phyloP scores from a whole-genome alignment of 129 eudicot genomes.

The Flaveria linearis region DNA sequence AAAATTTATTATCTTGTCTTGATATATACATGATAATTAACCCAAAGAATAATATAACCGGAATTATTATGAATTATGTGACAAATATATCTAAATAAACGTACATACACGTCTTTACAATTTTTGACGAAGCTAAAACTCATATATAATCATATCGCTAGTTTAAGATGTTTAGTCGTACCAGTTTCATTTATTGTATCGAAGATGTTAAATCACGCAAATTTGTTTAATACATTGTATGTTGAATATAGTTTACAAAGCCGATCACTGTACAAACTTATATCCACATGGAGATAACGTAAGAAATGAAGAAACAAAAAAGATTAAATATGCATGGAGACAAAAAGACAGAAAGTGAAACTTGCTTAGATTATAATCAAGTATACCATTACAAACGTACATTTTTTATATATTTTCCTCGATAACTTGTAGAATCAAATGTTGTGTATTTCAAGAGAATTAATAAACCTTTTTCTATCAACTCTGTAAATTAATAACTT shows the following conservation, averaged over 20 bases:
- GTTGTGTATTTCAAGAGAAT: too few relatives aligned
- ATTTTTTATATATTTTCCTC: neutral
- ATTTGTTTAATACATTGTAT: neutral
- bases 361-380: conserved; percentile 33
- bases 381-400: neutral
- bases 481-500: too few relatives aligned
- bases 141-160: neutral
- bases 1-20: neutral
- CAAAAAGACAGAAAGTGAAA: conserved; percentile 20
- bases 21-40: neutral
- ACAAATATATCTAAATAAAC: neutral
- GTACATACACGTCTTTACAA: neutral
- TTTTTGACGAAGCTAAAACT: neutral
- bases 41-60: neutral
- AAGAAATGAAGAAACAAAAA: conserved; percentile 22
- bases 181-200: neutral
- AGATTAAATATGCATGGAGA: conserved; percentile 20
- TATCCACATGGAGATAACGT: conserved; percentile 24
- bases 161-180: neutral
- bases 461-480: neutral
- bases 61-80: neutral
- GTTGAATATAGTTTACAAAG: neutral
- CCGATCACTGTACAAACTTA: neutral
- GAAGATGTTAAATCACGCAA: neutral
- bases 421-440: too few relatives aligned